Evolutionary conservation across 345 rosid species (phyloP).

Genomic region (Syzygium grande): DNA sequence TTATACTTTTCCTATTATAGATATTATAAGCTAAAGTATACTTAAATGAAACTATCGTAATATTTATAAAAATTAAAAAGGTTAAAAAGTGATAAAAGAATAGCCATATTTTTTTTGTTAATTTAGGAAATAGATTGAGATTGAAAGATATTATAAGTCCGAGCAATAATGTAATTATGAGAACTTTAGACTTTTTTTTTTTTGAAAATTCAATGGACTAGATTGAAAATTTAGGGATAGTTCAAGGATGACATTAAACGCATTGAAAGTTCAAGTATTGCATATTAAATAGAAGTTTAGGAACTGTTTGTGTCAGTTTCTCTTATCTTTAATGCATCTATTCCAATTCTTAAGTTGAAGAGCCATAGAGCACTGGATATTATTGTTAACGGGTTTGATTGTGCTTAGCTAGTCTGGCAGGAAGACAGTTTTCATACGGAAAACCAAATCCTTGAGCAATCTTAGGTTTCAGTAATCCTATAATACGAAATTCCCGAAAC

Average conservation of each 20-base stretch:
- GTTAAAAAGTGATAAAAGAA: background rate
- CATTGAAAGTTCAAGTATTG: too few species aligned
- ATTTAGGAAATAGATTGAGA: background rate
- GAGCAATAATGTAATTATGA: background rate
- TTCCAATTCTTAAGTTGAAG: background rate
- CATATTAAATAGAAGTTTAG: too few species aligned
- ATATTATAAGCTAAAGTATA: too few species aligned
- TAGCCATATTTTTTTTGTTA: too few species aligned
- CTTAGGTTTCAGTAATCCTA: background rate
- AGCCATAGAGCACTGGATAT: background rate
- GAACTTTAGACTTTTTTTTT: too few species aligned
- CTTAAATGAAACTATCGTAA: background rate
- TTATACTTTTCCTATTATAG: too few species aligned
- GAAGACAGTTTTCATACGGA: background rate
- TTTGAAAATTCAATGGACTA: background rate
- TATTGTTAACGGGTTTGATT: background rate
- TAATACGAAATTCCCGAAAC: background rate
- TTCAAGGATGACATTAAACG: too few species aligned
- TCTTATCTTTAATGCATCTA: too few species aligned
- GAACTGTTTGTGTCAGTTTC: background rate
- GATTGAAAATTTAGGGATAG: background rate
- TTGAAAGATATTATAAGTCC: background rate
- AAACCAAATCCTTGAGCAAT: background rate
- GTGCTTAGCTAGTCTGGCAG: background rate
- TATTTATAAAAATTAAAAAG: too few species aligned